Base-by-base conservation (phyloP, 768 basidiomycete genomes). In the Suillus americanus region DNA sequence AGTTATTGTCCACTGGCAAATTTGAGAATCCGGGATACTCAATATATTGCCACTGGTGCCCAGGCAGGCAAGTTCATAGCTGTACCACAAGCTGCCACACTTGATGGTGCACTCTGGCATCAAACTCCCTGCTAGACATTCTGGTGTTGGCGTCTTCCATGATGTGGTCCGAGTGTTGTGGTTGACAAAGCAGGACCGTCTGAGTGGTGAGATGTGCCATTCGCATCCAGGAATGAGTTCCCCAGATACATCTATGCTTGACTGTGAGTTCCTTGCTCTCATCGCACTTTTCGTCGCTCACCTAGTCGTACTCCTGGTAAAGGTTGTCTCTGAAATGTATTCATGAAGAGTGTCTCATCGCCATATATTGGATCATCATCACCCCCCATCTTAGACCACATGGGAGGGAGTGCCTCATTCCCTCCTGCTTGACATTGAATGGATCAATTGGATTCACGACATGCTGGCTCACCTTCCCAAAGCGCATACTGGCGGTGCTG, bases 401-500 rank as follows among this genome's bases (percentile, higher is more conserved):
- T 6, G 38, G 56, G 56, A 40, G 56, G 56, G 18, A 57, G 56
- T 3, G 38, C 25, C 3, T 40, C 18, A 28, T 59, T 59, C 18
- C 25, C 57, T 18, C 57, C 38, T 59, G 16, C 18, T 41, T 30
- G 2, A 12, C 3, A 18, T 41, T 41, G 38, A 59, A 12, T 41
- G 9, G 0, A 18, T 59, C 3, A 41, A 18, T 25, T 2, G 3
- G 10, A 12, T 18, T 41, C 38, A 28, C 3, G 2, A 12, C 6
- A 5, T 6, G 3, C 0, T 0, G n/a, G 9, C 56, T 57, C 25
- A 57, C 56, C 56, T 57, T 57, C 18, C 57, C 38, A 59, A 28
- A 59, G 38, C 20, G 57, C 57, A 59, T 59, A 25, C 57, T 20
- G 57, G 18, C 25, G 23, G 25, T 59, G 57, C 40, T 59, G 57